Percentiles rank a stretch among this genome's conserved stretches.
Evolutionary conservation across 1,139 yeast species (phyloP).

Genomic region (Lodderomyces parapsilosis): DNA sequence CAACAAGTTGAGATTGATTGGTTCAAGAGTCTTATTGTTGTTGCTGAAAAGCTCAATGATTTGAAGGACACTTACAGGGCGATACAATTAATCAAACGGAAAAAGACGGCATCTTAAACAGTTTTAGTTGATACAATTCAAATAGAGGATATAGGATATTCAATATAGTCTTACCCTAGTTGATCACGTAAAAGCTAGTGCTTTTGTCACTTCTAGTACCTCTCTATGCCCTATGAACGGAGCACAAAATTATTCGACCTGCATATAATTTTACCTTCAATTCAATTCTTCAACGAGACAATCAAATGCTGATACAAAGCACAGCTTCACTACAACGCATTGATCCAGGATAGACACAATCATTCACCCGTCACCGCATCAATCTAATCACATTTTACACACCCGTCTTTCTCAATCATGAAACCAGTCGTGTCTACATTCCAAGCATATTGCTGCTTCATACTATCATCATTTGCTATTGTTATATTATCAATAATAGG

Average conservation of each 20-base stretch:
- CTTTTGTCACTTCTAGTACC: too few relatives aligned
- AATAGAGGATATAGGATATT: too few relatives aligned
- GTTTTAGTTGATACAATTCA: too few relatives aligned
- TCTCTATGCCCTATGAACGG: too few relatives aligned
- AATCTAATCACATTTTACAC: not conserved
- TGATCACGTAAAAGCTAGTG: too few relatives aligned
- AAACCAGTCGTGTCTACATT: constrained; percentile 51
- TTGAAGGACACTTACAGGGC: constrained; percentile 31
- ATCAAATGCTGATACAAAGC: not conserved
- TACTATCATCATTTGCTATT: constrained; percentile 87
- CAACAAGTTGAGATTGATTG: constrained; percentile 21
- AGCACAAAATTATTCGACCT: not conserved
- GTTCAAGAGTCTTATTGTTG: constrained; percentile 24
- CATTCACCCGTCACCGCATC: not conserved
- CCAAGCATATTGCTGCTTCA: constrained; percentile 93
- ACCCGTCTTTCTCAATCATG: constrained; percentile 17
- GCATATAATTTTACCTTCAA: not conserved
- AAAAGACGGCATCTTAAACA: constrained; percentile 9
- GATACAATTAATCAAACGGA: constrained; percentile 24
- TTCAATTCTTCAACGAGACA: not conserved
- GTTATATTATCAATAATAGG: constrained; percentile 85
- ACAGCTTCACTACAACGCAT: too few relatives aligned
- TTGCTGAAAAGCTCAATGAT: constrained; percentile 29
- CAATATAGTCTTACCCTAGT: too few relatives aligned
- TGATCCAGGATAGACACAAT: too few relatives aligned